phyloP scores from a whole-genome alignment of 257 asterid species.

The Primulina eburnea region DNA sequence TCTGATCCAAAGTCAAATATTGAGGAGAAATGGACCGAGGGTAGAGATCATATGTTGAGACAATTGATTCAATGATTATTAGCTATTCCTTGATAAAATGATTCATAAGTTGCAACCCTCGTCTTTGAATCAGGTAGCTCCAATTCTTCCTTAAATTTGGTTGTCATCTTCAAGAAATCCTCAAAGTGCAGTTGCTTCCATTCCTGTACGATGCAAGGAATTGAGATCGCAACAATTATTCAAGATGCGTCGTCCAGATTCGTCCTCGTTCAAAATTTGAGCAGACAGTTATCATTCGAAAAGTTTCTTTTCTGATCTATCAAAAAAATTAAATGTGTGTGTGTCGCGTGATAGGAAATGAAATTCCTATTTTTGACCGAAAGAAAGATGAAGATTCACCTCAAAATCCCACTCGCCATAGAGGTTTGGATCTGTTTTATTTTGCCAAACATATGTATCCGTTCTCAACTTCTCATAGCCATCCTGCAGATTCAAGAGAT shows the following conservation, averaged over 20 bases:
- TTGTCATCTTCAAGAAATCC: conserved; percentile 50
- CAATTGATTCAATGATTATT: background rate
- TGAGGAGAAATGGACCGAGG: background rate
- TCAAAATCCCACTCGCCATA: conserved; percentile 74
- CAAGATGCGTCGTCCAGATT: background rate
- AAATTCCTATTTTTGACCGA: background rate
- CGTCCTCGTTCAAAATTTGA: background rate
- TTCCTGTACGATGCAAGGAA: conserved; percentile 25
- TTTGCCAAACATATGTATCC: conserved; percentile 58
- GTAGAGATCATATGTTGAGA: background rate
- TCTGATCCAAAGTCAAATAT: background rate
- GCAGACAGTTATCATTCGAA: background rate
- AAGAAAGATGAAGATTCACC: conserved; percentile 34
- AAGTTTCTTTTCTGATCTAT: background rate
- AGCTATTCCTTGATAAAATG: conserved; percentile 34
- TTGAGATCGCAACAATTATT: background rate
- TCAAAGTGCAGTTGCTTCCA: conserved; percentile 47
- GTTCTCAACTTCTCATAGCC: conserved; percentile 49
- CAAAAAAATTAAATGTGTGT: background rate
- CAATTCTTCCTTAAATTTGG: conserved; percentile 46
- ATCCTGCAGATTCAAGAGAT: conserved; percentile 45
- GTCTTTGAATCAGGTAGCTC: conserved; percentile 41
- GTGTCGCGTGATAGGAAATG: background rate
- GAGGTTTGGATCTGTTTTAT: conserved; percentile 62
- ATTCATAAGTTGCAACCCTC: conserved; percentile 41